A percentile compares a stretch with the other conserved stretches of the same genome.
These are phyloP conservation scores for Venturia carpophila DNA, from an alignment of 2,329 filamentous ascomycete genomes.

Conservation along the genomic window DNA sequence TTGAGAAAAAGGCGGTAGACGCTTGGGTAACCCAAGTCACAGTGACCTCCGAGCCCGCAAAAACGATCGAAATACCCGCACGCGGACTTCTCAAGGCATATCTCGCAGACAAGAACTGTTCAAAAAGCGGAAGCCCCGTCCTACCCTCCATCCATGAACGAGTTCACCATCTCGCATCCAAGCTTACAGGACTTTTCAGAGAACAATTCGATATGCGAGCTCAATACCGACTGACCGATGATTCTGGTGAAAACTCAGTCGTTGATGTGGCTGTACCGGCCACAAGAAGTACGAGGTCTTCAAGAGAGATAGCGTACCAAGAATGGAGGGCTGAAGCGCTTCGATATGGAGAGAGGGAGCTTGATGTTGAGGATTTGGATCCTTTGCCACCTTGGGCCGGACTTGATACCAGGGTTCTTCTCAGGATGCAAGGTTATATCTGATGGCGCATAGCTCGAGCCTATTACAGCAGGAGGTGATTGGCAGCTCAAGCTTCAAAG, in stretches of 20 bases:
- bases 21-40: not conserved
- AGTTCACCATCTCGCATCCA: not conserved
- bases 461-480: not conserved
- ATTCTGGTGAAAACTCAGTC: not conserved
- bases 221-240: not conserved
- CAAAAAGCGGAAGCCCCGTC: not conserved
- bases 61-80: not conserved
- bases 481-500: too few species aligned
- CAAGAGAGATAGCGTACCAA: not conserved
- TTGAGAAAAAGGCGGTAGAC: not conserved
- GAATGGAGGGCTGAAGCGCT: not conserved
- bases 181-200: not conserved
- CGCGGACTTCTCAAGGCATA: not conserved
- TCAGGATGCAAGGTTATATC: not conserved
- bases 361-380: constrained; percentile 6
- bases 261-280: not conserved
- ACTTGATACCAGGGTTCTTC: not conserved
- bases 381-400: not conserved
- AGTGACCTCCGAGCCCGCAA: not conserved
- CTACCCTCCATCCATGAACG: not conserved
- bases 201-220: not conserved
- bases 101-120: not conserved
- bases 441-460: not conserved
- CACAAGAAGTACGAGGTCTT: not conserved
- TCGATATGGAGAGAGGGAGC: not conserved